These are phyloP conservation scores for Mycosphaerella sp. DNA, from an alignment of 2,329 filamentous ascomycete species.

Conservation along the genomic window DNA sequence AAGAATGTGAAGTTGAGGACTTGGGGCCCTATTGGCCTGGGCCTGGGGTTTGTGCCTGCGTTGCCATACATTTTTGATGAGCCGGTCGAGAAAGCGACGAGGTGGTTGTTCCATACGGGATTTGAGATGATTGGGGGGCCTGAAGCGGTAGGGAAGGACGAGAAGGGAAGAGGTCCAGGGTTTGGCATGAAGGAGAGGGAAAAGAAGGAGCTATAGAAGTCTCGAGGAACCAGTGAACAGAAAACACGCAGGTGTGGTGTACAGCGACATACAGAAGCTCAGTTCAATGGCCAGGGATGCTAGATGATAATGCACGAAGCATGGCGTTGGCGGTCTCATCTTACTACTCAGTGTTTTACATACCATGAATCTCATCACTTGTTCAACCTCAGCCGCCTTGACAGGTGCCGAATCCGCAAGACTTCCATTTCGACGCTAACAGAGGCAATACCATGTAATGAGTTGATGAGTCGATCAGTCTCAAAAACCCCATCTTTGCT, in stretches of 20 bases:
- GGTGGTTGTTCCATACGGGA: slow-evolving; percentile 80
- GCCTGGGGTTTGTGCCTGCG: slow-evolving; percentile 64
- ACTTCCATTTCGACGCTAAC: no score
- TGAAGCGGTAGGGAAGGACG: slow-evolving; percentile 46
- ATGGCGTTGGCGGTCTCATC: not conserved
- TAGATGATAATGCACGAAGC: not conserved
- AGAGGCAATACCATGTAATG: no score
- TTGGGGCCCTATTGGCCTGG: slow-evolving; percentile 81
- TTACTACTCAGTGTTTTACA: not conserved
- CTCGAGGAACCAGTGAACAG: not conserved
- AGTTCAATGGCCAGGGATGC: not conserved
- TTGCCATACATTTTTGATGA: slow-evolving; percentile 81
- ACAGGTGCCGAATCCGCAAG: not conserved
- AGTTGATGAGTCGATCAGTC: no score
- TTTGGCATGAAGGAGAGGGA: slow-evolving; percentile 10
- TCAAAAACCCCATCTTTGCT: no score
- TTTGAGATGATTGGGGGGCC: slow-evolving; percentile 67
- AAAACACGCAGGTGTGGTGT: not conserved
- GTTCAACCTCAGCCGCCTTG: not conserved
- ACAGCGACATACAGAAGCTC: not conserved
- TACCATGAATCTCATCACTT: not conserved
- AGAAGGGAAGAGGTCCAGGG: slow-evolving; percentile 31
- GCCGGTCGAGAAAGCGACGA: slow-evolving; percentile 84
- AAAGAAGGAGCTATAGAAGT: slow-evolving; percentile 1
- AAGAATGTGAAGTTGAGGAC: slow-evolving; percentile 72